Evolutionary conservation across 108 stramenopile genomes (phyloP).

Genomic region (Skeletonema marinoi): DNA sequence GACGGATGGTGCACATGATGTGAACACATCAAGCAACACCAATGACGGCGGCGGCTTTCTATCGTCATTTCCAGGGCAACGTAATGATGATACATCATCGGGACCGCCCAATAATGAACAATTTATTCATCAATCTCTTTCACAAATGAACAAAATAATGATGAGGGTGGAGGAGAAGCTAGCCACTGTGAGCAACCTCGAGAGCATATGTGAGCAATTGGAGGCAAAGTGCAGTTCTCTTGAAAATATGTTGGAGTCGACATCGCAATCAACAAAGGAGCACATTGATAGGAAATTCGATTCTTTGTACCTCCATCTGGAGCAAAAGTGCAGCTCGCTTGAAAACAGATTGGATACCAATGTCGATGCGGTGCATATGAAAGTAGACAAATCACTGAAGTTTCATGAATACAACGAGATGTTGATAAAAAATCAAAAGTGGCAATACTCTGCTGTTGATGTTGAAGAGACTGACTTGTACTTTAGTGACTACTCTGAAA

Average conservation of each 20-base stretch:
- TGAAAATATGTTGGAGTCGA: not conserved
- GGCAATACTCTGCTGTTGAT: not conserved
- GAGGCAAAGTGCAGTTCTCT: not conserved
- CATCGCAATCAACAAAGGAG: not conserved
- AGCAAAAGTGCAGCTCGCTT: not conserved
- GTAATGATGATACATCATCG: not conserved
- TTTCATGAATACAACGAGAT: not conserved
- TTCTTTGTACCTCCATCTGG: not conserved
- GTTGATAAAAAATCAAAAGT: not conserved
- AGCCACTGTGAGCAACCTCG: not conserved
- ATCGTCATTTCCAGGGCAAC: not conserved
- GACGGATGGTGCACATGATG: not conserved
- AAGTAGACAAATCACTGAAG: not conserved
- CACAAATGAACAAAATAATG: not conserved
- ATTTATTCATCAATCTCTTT: not conserved
- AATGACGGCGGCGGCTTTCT: not conserved
- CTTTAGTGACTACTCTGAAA: not conserved
- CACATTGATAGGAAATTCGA: not conserved
- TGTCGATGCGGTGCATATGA: not conserved
- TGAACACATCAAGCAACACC: not conserved
- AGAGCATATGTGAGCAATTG: not conserved
- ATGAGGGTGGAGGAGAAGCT: not conserved
- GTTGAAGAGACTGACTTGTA: too few species aligned
- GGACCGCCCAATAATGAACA: not conserved
- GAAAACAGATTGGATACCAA: not conserved